Base-by-base conservation (phyloP, 2,329 filamentous ascomycete species). In the Juglanconis oblonga region DNA sequence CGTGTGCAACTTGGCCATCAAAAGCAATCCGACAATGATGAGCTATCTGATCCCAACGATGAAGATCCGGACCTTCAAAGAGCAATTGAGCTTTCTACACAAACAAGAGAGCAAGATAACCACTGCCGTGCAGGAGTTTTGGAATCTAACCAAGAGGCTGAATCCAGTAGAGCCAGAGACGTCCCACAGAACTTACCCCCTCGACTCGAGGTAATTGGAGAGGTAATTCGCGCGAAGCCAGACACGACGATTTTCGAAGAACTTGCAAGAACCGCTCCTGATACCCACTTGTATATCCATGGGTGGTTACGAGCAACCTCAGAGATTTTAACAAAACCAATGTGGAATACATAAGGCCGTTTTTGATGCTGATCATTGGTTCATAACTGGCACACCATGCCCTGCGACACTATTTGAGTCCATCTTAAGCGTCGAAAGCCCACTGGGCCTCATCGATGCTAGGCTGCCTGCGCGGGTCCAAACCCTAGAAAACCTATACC, bases 341-440 rank as follows among this genome's bases (percentile, higher is more conserved):
- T 17, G 17, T 17, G 17, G 17, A 17, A 17, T 17, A 2, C 17
- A 55, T 17, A 55, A 40, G 11, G 29, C 13, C 9, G 38, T 55
- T 24, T 13, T 48, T 10, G 17, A 49, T 11, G 44, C 42, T 31
- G 40, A 58, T n/a, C 1, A 55, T 1, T 62, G 55, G 59, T 10
- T 58, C 2, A 47, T 62, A 2, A 55, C 9, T 6, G 56, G 55
- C 5, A 62, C 59, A 6, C 59, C 56, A 0, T 58, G 58, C 11
- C 45, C 51, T 0, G 36, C 11, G 1, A 40, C 51, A 5, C 32
- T 17, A 9, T 8, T 58, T 3, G 36, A 36, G 9, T 42, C 38
- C 38, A 42, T 42, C 10, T 42, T 11, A 4, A 36, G 54, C 29
- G 5, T 62, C 13, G 4, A 14, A 2, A 24, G 24, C 14, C 51